Conservation (phyloP, 1,284 basidiomycete genomes). For the Moniliophthora roreri region DNA sequence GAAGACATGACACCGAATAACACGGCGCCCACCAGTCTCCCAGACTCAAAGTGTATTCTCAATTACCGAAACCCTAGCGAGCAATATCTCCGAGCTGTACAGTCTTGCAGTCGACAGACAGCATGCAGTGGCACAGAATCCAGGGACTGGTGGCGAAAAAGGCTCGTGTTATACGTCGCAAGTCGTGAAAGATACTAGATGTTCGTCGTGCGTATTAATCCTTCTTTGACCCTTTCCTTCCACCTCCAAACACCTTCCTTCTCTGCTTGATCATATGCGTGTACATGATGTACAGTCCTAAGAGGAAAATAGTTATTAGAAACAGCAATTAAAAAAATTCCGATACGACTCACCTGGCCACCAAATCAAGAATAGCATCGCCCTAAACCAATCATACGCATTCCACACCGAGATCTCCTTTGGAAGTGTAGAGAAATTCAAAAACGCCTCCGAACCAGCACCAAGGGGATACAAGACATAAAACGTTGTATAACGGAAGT, state of each 20-base stretch:
- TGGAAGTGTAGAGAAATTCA: slow-evolving; percentile 81
- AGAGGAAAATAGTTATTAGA: background rate
- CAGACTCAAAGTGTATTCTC: too few species aligned
- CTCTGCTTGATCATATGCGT: slow-evolving; percentile 88
- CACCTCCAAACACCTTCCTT: slow-evolving; percentile 65
- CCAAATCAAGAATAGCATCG: slow-evolving; percentile 78
- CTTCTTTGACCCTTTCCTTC: background rate
- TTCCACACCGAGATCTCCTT: slow-evolving; percentile 47
- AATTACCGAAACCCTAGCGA: too few species aligned
- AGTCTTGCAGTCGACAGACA: too few species aligned
- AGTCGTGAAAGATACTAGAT: too few species aligned
- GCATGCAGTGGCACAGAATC: too few species aligned
- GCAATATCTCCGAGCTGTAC: too few species aligned
- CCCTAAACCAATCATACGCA: slow-evolving; percentile 55
- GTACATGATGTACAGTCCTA: slow-evolving; percentile 86
- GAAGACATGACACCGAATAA: too few species aligned
- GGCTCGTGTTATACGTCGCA: too few species aligned
- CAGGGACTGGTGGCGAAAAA: too few species aligned
- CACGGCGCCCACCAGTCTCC: too few species aligned
- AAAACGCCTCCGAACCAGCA: slow-evolving; percentile 86
- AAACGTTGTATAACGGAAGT: slow-evolving; percentile 89
- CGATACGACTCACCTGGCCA: slow-evolving; percentile 75
- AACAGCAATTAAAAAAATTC: slow-evolving; percentile 6
- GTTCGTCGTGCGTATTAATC: too few species aligned
- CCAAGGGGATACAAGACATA: slow-evolving; percentile 92